Evolutionary conservation across 2,329 filamentous ascomycete genomes (phyloP), one percentile per base, ranked within the genome.

Genomic region (Penicillium sp.): DNA sequence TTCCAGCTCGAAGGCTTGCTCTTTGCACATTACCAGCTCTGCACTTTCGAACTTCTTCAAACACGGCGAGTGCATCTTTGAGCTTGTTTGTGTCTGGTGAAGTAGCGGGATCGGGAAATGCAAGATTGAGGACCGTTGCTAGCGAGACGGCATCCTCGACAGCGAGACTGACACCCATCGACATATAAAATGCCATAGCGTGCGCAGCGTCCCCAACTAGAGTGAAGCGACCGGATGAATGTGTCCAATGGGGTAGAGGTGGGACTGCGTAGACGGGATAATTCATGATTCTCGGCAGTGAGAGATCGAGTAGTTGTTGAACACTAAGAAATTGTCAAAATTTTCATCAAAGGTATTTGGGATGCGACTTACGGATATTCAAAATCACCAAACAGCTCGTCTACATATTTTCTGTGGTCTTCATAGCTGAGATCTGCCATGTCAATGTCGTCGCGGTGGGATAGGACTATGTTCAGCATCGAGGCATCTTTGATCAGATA

Each of bases 71-170:
- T 7, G 45, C 45, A 31, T 27, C 36, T 41, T 47, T 40, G n/a
- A 47, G 20, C 9, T 41, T 7, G 0, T 7, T 13, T 25, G 27
- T 3, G 3, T 47, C 27, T 20, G 27, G 27, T 10, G 13, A 13
- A 31, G 25, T 16, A 5, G 4, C 14, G 1, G 27, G 13, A 10
- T 25, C 31, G 5, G 45, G 27, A 25, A 27, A 41, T 22, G 45
- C 36, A 4, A 47, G 25, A 13, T 41, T 18, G 10, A 47, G 36
- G 18, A 41, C 24, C 16, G 36, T 41, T 25, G 45, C 45, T 4
- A 47, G 36, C 7, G 45, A 47, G 14, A 47, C 45, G 14, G 45
- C 45, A 41, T 47, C 45, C 38, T 47, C 45, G 13, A 47, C 36
- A 9, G 45, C 45, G 30, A 47, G 36, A 33, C 45, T 47, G 9